phyloP scores from a whole-genome alignment of 2,329 filamentous ascomycete species.

The Colletotrichum scovillei region DNA sequence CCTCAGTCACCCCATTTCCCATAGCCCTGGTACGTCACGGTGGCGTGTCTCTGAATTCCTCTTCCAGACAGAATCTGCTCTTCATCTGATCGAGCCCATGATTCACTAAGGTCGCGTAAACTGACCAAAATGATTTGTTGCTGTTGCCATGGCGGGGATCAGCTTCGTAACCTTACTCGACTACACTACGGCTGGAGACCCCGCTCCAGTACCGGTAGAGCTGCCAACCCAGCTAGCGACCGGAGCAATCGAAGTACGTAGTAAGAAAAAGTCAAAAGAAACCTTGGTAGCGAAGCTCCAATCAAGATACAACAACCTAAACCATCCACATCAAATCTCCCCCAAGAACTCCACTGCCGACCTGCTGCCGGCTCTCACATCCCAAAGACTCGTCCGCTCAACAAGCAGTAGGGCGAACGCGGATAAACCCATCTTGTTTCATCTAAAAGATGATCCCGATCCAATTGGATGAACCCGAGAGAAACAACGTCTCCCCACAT shows the following conservation, averaged over 20 bases:
- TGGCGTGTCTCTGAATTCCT: not conserved
- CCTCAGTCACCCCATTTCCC: not conserved
- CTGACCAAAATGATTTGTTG: too few relatives aligned
- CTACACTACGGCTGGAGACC: not conserved
- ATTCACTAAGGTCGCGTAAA: not conserved
- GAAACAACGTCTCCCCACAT: conserved; percentile 7
- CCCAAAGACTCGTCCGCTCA: not conserved
- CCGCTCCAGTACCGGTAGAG: not conserved
- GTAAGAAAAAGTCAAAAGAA: not conserved
- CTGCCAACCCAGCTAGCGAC: not conserved
- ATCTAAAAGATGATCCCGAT: not conserved
- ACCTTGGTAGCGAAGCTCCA: not conserved
- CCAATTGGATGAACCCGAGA: not conserved
- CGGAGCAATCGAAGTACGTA: not conserved
- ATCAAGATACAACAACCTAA: not conserved
- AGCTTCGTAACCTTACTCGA: conserved; percentile 9
- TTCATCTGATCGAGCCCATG: not conserved
- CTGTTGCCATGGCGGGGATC: not conserved
- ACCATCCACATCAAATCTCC: not conserved
- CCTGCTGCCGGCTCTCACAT: too few relatives aligned
- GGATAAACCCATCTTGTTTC: not conserved
- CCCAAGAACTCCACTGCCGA: not conserved
- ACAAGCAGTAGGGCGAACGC: not conserved
- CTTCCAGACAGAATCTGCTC: not conserved
- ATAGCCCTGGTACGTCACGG: conserved; percentile 17